Base-by-base conservation (phyloP, 306 rosid genomes). In the Phaseolus lunatus region DNA sequence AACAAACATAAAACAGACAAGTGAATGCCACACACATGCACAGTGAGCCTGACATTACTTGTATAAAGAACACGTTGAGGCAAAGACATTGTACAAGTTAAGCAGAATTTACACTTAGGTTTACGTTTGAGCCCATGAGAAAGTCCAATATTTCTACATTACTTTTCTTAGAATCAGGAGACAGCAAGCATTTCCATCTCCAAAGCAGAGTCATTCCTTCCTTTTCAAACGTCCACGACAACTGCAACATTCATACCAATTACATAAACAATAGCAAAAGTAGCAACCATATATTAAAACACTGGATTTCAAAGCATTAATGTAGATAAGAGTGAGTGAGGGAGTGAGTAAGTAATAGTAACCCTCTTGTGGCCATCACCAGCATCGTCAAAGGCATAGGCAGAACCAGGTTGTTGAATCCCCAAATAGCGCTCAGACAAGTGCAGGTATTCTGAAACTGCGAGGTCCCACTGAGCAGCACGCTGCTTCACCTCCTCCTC, bases 381-480 rank as follows among this genome's bases (percentile, higher is more conserved):
- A 12, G 91, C 93, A 77, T 92, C 96, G 39, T 85, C 18, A 66
- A 92, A 95, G 3, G 76, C 87, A 72, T 95, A 95, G 24, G 79
- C 33, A 53, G 97, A 92, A 20, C 69, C 84, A 12, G 89, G 84
- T 80, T 90, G 93, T 72, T 89, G 97, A 89, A 89, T 87, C 79
- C 91, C 97, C 67, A 92, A 73, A 78, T 89, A 89, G 22, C 80
- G 86, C 69, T 92, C 97, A 49, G 96, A 89, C 82, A 92, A 41
- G 2, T 69, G 52, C 72, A 92, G 75, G 64, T 89, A 95, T 73
- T 89, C 92, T 0, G 86, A 41, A 19, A 86, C 88, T 9, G 90
- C 91, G 61, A 89, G 97, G 84, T 95, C 98, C 97, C 98, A 95
- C 83, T 89, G 97, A 58, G 86, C 82, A n/a, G 97, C 97, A 11